phyloP scores from a whole-genome alignment of 2,329 filamentous ascomycete genomes.

The Biscogniauxia sp. region DNA sequence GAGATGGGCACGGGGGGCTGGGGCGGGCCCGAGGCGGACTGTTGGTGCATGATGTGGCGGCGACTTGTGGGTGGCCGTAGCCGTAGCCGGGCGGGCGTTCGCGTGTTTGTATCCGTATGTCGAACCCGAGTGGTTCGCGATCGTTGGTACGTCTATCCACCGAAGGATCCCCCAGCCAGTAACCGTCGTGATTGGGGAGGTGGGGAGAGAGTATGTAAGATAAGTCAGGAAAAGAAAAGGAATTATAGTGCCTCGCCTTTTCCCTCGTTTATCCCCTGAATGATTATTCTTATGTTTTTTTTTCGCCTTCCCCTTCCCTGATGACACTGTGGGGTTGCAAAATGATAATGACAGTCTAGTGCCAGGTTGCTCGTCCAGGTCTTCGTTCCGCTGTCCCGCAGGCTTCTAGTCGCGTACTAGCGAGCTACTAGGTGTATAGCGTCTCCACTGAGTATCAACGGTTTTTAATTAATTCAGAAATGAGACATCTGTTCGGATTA shows the following conservation, averaged over 20 bases:
- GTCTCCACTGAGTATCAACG: not conserved
- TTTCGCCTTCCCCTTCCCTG: not conserved
- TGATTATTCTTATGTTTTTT: not conserved
- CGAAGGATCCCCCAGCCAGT: not conserved
- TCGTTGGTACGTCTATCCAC: not conserved
- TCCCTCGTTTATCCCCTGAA: not conserved
- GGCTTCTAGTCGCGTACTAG: not conserved
- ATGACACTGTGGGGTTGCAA: not conserved
- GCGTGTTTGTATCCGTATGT: too few species aligned
- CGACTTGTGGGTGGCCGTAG: slow-evolving; percentile 30
- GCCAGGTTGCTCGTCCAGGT: not conserved
- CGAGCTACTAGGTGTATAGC: not conserved
- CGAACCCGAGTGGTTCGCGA: not conserved
- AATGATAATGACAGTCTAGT: not conserved
- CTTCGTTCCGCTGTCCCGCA: not conserved
- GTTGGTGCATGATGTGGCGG: slow-evolving; percentile 9
- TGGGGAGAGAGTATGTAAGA: not conserved
- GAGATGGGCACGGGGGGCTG: slow-evolving; percentile 56
- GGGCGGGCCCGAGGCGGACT: slow-evolving; percentile 17
- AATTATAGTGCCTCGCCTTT: not conserved
- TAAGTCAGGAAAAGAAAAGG: not conserved
- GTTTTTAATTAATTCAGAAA: not conserved
- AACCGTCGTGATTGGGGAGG: not conserved
- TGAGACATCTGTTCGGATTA: not conserved
- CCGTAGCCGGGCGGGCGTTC: not conserved